A percentile compares a stretch with the other conserved stretches of the same genome.
Evolutionary conservation across 169 alveolate genomes (phyloP).

Genomic region (Plasmodium reichenowi): DNA sequence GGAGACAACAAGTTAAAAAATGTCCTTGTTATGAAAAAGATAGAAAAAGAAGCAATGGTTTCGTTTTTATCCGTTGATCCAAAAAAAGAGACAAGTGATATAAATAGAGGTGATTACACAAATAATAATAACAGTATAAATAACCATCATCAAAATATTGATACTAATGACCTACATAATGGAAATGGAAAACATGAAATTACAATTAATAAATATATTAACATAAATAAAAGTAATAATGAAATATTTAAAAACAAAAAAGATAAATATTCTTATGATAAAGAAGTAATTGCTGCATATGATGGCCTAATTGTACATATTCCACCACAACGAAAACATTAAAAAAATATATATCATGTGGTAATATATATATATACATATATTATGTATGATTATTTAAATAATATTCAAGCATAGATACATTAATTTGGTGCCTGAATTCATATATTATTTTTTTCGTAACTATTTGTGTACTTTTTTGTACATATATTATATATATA

Average conservation of each 20-base stretch:
- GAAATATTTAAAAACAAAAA: background rate
- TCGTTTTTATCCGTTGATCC: background rate
- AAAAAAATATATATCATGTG: background rate
- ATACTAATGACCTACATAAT: background rate
- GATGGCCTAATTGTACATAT: constrained; percentile 52
- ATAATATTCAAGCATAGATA: background rate
- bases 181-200: background rate
- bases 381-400: background rate
- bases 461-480: background rate
- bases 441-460: background rate
- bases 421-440: no score
- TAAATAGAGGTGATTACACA: no score
- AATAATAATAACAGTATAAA: background rate
- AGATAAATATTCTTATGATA: background rate
- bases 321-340: constrained; percentile 40
- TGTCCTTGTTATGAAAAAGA: constrained; percentile 69
- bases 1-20: constrained; percentile 81
- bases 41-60: constrained; percentile 78
- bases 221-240: background rate
- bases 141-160: background rate
- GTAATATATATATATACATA: background rate
- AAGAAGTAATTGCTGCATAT: constrained; percentile 54
- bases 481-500: background rate
- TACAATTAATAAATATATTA: background rate
- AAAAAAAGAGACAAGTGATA: background rate